phyloP scores from a whole-genome alignment of 352 stramenopile genomes.

The Globisporangium orthogonon region DNA sequence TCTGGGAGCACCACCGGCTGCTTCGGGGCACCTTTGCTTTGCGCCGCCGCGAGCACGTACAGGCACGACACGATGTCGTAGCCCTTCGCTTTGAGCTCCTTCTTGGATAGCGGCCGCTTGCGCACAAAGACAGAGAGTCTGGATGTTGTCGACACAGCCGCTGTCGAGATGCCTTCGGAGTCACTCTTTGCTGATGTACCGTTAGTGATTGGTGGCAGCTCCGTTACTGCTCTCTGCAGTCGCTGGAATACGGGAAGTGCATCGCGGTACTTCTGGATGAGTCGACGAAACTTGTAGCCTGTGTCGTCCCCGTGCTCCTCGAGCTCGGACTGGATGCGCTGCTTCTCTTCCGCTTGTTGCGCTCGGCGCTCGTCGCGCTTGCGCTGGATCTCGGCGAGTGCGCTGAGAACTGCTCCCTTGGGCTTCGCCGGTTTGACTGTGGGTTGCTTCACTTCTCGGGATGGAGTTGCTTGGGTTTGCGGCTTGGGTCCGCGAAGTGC shows the following conservation, averaged over 20 bases:
- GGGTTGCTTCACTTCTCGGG: not conserved
- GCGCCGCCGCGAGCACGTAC: not conserved
- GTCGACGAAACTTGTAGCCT: slow-evolving; percentile 67
- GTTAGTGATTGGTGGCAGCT: not conserved
- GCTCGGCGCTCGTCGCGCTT: slow-evolving; percentile 57
- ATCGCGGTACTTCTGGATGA: slow-evolving; percentile 56
- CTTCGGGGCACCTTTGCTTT: not conserved
- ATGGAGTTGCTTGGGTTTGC: slow-evolving; percentile 17
- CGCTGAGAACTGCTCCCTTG: slow-evolving; percentile 44
- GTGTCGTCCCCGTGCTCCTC: slow-evolving; percentile 60
- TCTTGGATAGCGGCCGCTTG: slow-evolving; percentile 10
- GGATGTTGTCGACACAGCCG: not conserved
- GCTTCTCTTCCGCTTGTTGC: slow-evolving; percentile 57
- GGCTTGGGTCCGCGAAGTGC: not conserved
- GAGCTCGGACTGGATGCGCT: slow-evolving; percentile 55
- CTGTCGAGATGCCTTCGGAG: not conserved
- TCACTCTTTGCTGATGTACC: too few relatives aligned
- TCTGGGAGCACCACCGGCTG: not conserved
- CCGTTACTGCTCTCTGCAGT: not conserved
- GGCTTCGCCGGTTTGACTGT: slow-evolving; percentile 12
- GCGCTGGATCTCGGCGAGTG: slow-evolving; percentile 60
- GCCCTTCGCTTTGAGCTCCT: slow-evolving; percentile 13
- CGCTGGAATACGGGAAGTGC: slow-evolving; percentile 24
- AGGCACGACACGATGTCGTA: slow-evolving; percentile 12
- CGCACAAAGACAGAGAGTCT: slow-evolving; percentile 12